Conservation (phyloP, 306 rosid species). For the Rubus idaeus region DNA sequence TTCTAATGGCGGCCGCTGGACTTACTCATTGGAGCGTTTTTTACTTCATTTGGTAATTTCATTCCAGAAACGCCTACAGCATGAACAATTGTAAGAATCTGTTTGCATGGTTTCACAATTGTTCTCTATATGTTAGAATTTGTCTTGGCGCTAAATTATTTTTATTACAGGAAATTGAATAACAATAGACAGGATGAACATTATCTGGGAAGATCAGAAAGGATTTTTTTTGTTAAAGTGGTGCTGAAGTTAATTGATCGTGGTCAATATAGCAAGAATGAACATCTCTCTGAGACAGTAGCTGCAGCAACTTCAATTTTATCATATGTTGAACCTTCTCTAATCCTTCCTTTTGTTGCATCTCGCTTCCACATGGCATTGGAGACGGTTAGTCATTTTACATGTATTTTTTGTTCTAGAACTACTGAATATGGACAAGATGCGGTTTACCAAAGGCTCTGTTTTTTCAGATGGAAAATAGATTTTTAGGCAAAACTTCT, state of each 20-base stretch:
- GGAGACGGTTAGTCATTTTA: slow-evolving; percentile 83
- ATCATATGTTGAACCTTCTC: slow-evolving; percentile 88
- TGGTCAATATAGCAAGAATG: slow-evolving; percentile 99
- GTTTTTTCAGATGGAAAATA: background rate
- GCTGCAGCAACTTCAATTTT: slow-evolving; percentile 92
- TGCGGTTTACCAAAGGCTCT: slow-evolving; percentile 8
- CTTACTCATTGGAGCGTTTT: slow-evolving; percentile 80
- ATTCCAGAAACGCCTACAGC: slow-evolving; percentile 85
- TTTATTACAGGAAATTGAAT: slow-evolving; percentile 48
- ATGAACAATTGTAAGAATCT: slow-evolving; percentile 74
- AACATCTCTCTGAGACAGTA: slow-evolving; percentile 91
- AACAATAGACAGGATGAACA: slow-evolving; percentile 44
- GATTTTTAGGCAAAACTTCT: background rate
- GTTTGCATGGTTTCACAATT: slow-evolving; percentile 21
- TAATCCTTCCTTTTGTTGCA: slow-evolving; percentile 95
- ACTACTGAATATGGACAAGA: slow-evolving; percentile 13
- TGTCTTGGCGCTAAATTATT: slow-evolving; percentile 41
- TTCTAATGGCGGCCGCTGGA: slow-evolving; percentile 99
- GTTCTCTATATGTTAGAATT: slow-evolving; percentile 26
- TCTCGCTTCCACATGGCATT: slow-evolving; percentile 98
- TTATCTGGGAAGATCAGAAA: slow-evolving; percentile 73
- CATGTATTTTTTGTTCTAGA: slow-evolving; percentile 31
- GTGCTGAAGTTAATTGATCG: slow-evolving; percentile 91
- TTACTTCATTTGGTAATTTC: slow-evolving; percentile 79
- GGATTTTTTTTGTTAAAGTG: slow-evolving; percentile 74